phyloP scores from a whole-genome alignment of 768 basidiomycete species.

The Daedaleopsis nitida region DNA sequence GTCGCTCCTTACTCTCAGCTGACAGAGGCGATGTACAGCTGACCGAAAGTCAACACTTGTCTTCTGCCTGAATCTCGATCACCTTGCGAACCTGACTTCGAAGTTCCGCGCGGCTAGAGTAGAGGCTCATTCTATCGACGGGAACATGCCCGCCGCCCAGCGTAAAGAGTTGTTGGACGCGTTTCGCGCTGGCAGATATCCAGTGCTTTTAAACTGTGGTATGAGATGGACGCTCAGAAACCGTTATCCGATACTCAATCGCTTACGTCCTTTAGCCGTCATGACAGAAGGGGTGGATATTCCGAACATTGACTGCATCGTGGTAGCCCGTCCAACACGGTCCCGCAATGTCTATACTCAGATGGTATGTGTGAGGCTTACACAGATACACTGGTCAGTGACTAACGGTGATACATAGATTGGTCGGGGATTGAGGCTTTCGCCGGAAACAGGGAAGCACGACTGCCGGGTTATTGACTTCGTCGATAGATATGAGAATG shows the following conservation, averaged over 20 bases:
- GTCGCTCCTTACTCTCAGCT: not conserved
- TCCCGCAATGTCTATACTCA: constrained; percentile 89
- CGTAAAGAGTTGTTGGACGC: constrained; percentile 62
- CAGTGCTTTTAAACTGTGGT: constrained; percentile 92
- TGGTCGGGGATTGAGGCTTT: constrained; percentile 88
- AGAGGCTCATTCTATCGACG: constrained; percentile 81
- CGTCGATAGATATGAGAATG: constrained; percentile 70
- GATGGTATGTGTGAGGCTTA: constrained; percentile 58
- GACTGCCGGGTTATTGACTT: constrained; percentile 92
- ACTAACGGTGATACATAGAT: constrained; percentile 51
- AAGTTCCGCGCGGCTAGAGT: constrained; percentile 74
- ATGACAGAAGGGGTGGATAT: constrained; percentile 97
- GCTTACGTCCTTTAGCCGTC: constrained; percentile 53
- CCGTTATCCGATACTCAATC: not conserved
- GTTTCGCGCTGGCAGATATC: constrained; percentile 75
- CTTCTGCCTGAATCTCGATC: constrained; percentile 86
- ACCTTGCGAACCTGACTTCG: constrained; percentile 74
- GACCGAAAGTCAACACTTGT: constrained; percentile 84
- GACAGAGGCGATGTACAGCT: constrained; percentile 31
- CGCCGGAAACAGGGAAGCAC: constrained; percentile 74
- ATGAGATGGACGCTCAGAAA: constrained; percentile 6
- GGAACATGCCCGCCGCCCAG: constrained; percentile 62
- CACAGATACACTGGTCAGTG: not conserved
- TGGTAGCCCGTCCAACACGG: constrained; percentile 88
- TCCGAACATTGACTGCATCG: constrained; percentile 88